Evolutionary conservation across 2,329 filamentous ascomycete species (phyloP), one percentile per base, ranked within the genome.

Genomic region (Coniella vitis): DNA sequence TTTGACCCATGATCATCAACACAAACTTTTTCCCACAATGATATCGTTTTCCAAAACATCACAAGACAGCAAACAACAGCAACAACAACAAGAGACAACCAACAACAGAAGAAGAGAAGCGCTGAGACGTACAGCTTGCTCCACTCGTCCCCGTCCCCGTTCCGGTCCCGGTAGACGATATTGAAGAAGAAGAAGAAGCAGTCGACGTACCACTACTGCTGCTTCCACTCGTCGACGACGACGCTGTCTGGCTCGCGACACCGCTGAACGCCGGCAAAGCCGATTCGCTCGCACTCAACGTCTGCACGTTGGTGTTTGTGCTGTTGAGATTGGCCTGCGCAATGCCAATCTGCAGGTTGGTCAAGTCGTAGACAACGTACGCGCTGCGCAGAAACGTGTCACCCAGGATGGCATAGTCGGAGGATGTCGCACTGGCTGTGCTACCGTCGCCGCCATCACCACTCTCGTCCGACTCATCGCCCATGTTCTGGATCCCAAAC

Each of bases 351-450:
- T 75, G 63, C 56, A 72, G 58, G 61, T 76, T 71, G 47, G 64
- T 65, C 37, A 78, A 60, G 56, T 80, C 75, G 59, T 78, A 79
- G 47, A 78, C 75, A 44, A 77, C 73, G 58, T 80, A 80, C 10
- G 71, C 70, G 22, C 66, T 68, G 14, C 72, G 67, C 42, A 75
- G 58, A 54, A 75, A 74, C 4, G 68, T 71, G 56, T 73, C 71
- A 38, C 72, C 72, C 2, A 75, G 66, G 13, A 74, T 63, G 21
- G 60, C 58, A 32, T 59, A 63, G 44, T 58, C 56, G 47, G 25
- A 38, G n/a, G 25, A 29, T 45, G 17, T 19, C 22, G 29, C 16
- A 38, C 49, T 32, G 38, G 38, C 5, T 10, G 16, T 29, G 19
- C 38, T 25, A 7, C 20, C 31, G 36, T 31, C 39, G 25, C 62